Evolutionary conservation across 768 basidiomycete species (phyloP).

Genomic region (Obba rivulosa): DNA sequence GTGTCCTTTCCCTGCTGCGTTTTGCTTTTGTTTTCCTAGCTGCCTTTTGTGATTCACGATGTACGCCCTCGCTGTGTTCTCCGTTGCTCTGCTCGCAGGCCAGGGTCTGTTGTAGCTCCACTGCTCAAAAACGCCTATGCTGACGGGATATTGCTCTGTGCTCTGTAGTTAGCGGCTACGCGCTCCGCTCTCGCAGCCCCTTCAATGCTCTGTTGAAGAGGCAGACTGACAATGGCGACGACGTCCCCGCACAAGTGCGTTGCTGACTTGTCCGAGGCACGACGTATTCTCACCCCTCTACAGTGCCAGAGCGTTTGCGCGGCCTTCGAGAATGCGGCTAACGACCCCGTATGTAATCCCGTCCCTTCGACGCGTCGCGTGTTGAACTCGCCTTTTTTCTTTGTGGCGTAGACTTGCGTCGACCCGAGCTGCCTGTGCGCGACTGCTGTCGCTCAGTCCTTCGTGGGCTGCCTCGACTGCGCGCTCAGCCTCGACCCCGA

Average conservation of each 20-base stretch:
- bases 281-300: background rate
- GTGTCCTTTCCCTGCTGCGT: too few species aligned
- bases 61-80: constrained; percentile 8
- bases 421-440: constrained; percentile 11
- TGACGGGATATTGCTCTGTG: background rate
- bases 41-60: background rate
- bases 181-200: background rate
- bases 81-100: constrained; percentile 8
- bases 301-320: constrained; percentile 10
- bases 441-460: constrained; percentile 1
- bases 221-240: constrained; percentile 1
- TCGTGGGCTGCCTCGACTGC: constrained; percentile 13
- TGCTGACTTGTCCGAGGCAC: background rate
- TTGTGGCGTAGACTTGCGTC: background rate
- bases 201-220: constrained; percentile 1
- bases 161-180: constrained; percentile 1
- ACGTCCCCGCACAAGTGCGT: constrained; percentile 4
- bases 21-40: too few species aligned
- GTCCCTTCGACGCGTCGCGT: too few species aligned
- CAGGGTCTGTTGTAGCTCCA: constrained; percentile 1
- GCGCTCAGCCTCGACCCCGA: constrained; percentile 6
- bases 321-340: background rate
- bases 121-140: background rate
- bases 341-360: background rate
- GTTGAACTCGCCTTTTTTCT: background rate